These are phyloP conservation scores for Gautieria morchelliformis DNA, from an alignment of 768 basidiomycete genomes.

Conservation along the genomic window DNA sequence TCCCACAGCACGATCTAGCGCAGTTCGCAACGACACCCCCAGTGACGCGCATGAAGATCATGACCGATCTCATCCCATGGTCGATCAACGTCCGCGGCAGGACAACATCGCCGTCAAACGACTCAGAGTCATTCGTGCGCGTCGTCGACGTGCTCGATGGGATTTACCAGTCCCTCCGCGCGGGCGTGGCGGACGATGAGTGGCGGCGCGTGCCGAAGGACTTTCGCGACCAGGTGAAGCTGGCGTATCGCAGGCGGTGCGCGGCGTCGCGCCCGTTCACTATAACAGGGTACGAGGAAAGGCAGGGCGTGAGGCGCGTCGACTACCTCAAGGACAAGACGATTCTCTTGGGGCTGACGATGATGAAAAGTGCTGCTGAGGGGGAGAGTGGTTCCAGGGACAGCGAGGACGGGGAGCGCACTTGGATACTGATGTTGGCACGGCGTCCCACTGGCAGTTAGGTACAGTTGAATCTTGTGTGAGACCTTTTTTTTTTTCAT, in stretches of 20 bases:
- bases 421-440: neutral
- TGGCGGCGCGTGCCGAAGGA: constrained; percentile 21
- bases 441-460: too few relatives aligned
- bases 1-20: constrained; percentile 36
- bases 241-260: constrained; percentile 36
- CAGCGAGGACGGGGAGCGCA: neutral
- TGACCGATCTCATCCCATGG: constrained; percentile 55
- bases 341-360: constrained; percentile 36
- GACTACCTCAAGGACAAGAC: constrained; percentile 45
- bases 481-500: too few relatives aligned
- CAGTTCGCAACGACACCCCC: constrained; percentile 50
- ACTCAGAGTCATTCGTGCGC: constrained; percentile 1
- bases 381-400: neutral
- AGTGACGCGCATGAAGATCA: constrained; percentile 43
- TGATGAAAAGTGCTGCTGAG: neutral
- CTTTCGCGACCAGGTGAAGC: constrained; percentile 14
- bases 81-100: constrained; percentile 30
- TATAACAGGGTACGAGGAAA: constrained; percentile 30
- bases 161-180: constrained; percentile 41
- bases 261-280: constrained; percentile 35
- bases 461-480: too few relatives aligned
- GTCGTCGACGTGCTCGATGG: constrained; percentile 43
- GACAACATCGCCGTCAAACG: neutral
- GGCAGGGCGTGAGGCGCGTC: constrained; percentile 44
- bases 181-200: constrained; percentile 37